Evolutionary conservation across 345 rosid genomes (phyloP).

Genomic region (Gossypium thurberi): DNA sequence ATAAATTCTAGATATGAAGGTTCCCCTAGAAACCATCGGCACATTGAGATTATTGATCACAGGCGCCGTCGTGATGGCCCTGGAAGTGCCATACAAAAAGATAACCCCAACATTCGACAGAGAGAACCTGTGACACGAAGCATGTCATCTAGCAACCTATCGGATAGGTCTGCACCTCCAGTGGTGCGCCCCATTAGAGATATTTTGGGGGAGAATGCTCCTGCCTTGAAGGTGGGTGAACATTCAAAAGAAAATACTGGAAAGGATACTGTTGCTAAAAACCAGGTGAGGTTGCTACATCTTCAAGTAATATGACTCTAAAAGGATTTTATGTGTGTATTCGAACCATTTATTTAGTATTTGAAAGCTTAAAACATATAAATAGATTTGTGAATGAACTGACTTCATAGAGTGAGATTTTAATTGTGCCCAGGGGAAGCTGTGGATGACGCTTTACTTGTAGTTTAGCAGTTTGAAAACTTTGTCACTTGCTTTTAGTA

Average conservation of each 20-base stretch:
- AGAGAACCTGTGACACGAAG: background rate
- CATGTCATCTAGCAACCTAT: background rate
- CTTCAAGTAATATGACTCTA: background rate
- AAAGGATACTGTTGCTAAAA: background rate
- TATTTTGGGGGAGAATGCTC: constrained; percentile 4
- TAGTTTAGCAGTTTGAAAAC: background rate
- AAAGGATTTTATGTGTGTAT: background rate
- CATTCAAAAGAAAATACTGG: background rate
- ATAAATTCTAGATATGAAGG: constrained; percentile 44
- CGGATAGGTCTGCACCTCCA: background rate
- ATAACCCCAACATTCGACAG: background rate
- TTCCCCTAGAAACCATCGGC: constrained; percentile 43
- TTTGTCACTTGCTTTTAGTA: background rate
- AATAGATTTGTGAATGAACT: constrained; percentile 2
- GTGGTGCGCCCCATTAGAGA: background rate
- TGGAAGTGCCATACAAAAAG: background rate
- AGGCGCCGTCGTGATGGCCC: background rate
- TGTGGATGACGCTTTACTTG: background rate
- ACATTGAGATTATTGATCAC: constrained; percentile 46
- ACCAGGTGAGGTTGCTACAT: background rate
- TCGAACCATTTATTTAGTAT: background rate
- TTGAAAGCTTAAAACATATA: background rate
- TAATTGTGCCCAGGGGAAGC: background rate
- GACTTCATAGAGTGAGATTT: background rate
- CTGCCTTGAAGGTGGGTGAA: background rate